Evolutionary conservation across 805 yeast species (phyloP), one percentile per base, ranked within the genome.

Genomic region (Wickerhamomyces canadensis): DNA sequence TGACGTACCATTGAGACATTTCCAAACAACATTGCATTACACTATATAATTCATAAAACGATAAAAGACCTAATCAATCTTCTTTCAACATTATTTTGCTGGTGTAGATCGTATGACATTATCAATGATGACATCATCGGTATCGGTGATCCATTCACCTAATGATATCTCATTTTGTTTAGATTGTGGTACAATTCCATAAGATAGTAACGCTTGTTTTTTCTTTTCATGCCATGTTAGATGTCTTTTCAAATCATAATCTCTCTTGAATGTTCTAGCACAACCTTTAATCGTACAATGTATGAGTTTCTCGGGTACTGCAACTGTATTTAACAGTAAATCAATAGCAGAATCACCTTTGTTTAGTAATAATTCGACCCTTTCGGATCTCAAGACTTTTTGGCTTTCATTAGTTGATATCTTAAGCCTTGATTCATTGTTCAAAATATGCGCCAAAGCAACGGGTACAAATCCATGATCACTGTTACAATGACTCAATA

Each of bases 401-500:
- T n/a, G 33, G 12, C 4, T 31, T n/a, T 17, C 21, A 18, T 27
- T 31, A 7, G 22, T 29, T n/a, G 7, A n/a, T n/a, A 15, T 29
- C 12, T 29, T 29, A 5, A 29, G 5, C 23, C 18, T 29, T 13
- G 6, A 6, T 15, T 22, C 34, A 21, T 16, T 15, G 11, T 11
- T 16, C 6, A 21, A 27, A 3, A 34, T 12, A 4, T 38, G 37
- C 16, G 39, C 37, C 2, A 49, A 22, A 14, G 37, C 35, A 23
- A 41, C 40, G 2, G 58, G 57, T 6, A 54, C 36, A 35, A 52
- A 54, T 7, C 35, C 38, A 38, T 74, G 80, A n/a, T 53, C 59
- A n/a, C 51, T 45, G 31, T 65, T 58, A 52, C 76, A 77, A 58
- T 86, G 96, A 1, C 58, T 57, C 0, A 75, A 49, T 19, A 84